Base-by-base conservation (phyloP, 1,284 basidiomycete species). In the Chiua sp. region DNA sequence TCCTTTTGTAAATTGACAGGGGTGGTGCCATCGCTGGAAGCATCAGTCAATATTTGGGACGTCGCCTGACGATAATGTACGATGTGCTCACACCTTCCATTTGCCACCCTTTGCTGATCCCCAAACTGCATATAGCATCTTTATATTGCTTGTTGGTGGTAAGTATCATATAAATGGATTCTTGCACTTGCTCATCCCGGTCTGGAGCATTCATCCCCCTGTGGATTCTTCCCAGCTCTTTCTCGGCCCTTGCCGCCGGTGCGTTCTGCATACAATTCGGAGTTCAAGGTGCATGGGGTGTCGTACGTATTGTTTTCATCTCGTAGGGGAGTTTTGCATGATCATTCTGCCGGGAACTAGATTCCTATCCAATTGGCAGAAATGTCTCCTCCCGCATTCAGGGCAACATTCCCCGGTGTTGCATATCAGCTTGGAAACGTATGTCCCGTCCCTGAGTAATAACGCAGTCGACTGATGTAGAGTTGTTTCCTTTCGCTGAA, bases 331-430 rank as follows among this genome's bases (percentile, higher is more conserved):
- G 15, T 39, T 22, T 4, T 8, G 37, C 4, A 7, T n/a, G 7
- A 49, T 58, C 37, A 39, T 18, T 63, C 23, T 6, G 10, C n/a
- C 6, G 32, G 2, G 26, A 7, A 7, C 20, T 39, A 90, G 80
- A 90, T 94, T 65, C 93, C 93, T 3, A 93, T 95, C 68, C 89
- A 92, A 73, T 81, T 98, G n/a, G 85, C 90, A 4, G 97, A 98
- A 76, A 88, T 96, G 77, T 91, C 93, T 0, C 94, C 96, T 1
- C 89, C 95, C 0, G 94, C 94, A 0, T 98, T 98, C 85, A 85
- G 96, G 56, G 94, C 95, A 11, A 92, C 93, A 0, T 98, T 97
- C 82, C 91, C 92, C 23, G 96, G 96, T 65, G 86, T 97, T 1
- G 90, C 92, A 1, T 98, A 97, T 78, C 96, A 98, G 70, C 72